These are phyloP conservation scores for Purshia tridentata DNA, from an alignment of 306 rosid species.

Conservation along the genomic window DNA sequence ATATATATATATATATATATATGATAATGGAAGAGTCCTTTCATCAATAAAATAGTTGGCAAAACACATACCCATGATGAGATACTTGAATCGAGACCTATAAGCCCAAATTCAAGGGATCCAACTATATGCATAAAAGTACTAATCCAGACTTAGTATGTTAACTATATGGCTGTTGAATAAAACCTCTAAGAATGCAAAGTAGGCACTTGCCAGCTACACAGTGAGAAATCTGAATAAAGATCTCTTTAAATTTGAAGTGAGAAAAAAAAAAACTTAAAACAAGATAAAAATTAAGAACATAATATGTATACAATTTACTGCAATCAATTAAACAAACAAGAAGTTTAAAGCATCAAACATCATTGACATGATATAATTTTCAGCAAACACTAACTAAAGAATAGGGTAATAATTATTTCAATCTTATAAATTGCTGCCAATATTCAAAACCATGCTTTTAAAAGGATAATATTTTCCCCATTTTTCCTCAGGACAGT, in stretches of 20 bases:
- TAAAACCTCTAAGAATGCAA: slow-evolving; percentile 92
- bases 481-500: no score
- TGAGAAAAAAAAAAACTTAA: slow-evolving; percentile 5
- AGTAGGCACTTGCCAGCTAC: slow-evolving; percentile 95
- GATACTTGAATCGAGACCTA: slow-evolving; percentile 88
- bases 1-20: no score
- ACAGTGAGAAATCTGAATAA: slow-evolving; percentile 23
- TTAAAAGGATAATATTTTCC: no score
- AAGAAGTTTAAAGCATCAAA: neutral
- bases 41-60: neutral
- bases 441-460: neutral
- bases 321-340: neutral
- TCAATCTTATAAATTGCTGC: neutral
- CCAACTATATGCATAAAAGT: slow-evolving; percentile 90
- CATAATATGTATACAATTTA: neutral
- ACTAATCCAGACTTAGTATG: slow-evolving; percentile 72
- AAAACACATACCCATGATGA: slow-evolving; percentile 75
- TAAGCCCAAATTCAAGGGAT: slow-evolving; percentile 97
- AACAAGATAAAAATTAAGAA: neutral
- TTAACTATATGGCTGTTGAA: slow-evolving; percentile 80
- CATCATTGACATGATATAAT: neutral
- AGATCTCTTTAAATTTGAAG: neutral
- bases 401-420: neutral
- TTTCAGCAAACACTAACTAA: neutral
- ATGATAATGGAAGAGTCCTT: neutral